Conservation (phyloP, 1,284 basidiomycete genomes). For the Fomitopsis schrenkii region DNA sequence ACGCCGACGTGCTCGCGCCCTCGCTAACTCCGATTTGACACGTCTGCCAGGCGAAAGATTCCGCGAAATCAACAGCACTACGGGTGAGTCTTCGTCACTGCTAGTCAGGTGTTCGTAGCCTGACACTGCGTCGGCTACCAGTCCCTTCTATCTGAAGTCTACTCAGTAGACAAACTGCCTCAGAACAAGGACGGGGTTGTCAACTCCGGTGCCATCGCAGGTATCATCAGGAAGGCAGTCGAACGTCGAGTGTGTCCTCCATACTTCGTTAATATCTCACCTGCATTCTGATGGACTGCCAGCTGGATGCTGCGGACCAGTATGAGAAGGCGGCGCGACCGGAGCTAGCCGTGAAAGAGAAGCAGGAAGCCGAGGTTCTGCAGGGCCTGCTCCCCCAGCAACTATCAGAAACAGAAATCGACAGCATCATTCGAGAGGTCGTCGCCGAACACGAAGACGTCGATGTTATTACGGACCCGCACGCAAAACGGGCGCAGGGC, state of each 20-base stretch:
- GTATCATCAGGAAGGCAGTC: slow-evolving; percentile 56
- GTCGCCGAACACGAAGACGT: not conserved
- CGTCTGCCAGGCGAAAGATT: slow-evolving; percentile 45
- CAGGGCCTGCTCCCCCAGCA: slow-evolving; percentile 55
- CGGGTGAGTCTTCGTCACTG: slow-evolving; percentile 40
- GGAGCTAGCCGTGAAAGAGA: slow-evolving; percentile 65
- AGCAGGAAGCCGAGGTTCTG: slow-evolving; percentile 50
- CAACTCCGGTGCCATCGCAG: slow-evolving; percentile 39
- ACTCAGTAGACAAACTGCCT: slow-evolving; percentile 58
- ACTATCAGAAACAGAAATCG: slow-evolving; percentile 51
- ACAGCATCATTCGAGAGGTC: slow-evolving; percentile 41
- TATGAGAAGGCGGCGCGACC: slow-evolving; percentile 52
- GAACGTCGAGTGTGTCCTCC: slow-evolving; percentile 48
- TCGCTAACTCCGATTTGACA: not conserved
- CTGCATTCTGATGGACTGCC: slow-evolving; percentile 4
- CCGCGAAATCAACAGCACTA: slow-evolving; percentile 50
- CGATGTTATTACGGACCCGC: not conserved
- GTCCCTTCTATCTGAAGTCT: slow-evolving; percentile 67
- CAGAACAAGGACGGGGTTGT: slow-evolving; percentile 30
- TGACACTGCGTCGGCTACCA: slow-evolving; percentile 20
- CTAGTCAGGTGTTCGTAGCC: not conserved
- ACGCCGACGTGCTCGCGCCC: not conserved
- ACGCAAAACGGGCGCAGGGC: not conserved
- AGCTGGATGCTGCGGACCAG: slow-evolving; percentile 59
- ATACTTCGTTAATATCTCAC: not conserved